phyloP scores from a whole-genome alignment of 2,329 filamentous ascomycete species.

The Pyricularia sp. region DNA sequence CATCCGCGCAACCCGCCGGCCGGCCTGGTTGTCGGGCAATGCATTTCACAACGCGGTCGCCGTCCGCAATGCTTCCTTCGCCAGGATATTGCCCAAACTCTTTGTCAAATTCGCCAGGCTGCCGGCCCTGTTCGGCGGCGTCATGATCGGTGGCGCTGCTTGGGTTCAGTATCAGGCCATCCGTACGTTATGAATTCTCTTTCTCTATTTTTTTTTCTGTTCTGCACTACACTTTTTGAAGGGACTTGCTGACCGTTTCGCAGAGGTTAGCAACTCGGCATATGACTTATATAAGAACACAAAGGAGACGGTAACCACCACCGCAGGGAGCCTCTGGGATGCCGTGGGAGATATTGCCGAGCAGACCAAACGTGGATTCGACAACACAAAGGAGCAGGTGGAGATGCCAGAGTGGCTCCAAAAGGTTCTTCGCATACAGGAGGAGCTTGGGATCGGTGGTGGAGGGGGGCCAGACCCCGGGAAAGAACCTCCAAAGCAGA shows the following conservation, averaged over 20 bases:
- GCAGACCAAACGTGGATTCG: conserved; percentile 70
- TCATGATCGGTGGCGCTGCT: conserved; percentile 73
- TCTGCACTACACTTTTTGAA: conserved; percentile 1
- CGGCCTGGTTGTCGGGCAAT: conserved; percentile 69
- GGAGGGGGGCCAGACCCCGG: conserved; percentile 34
- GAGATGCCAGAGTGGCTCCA: conserved; percentile 66
- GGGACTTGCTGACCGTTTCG: background rate
- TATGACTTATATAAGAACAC: conserved; percentile 64
- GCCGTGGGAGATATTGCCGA: conserved; percentile 62
- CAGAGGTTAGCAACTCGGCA: conserved; percentile 64
- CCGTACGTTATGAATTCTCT: conserved; percentile 37
- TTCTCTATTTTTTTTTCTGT: too few relatives aligned
- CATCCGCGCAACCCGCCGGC: conserved; percentile 45
- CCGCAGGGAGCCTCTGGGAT: conserved; percentile 57
- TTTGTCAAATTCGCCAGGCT: conserved; percentile 80
- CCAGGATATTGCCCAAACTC: conserved; percentile 63
- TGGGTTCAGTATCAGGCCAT: conserved; percentile 95
- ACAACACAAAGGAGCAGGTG: conserved; percentile 66
- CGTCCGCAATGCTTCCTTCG: conserved; percentile 51
- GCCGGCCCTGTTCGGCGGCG: conserved; percentile 82
- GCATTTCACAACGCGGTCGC: conserved; percentile 69
- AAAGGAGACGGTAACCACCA: conserved; percentile 54
- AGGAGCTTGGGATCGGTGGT: conserved; percentile 41
- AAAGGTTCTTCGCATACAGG: conserved; percentile 51
- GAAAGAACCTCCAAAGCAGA: conserved; percentile 43